Percentiles rank a stretch among this genome's conserved stretches.
Evolutionary conservation across 805 yeast genomes (phyloP).

Genomic region (Priceomyces melissophilus): DNA sequence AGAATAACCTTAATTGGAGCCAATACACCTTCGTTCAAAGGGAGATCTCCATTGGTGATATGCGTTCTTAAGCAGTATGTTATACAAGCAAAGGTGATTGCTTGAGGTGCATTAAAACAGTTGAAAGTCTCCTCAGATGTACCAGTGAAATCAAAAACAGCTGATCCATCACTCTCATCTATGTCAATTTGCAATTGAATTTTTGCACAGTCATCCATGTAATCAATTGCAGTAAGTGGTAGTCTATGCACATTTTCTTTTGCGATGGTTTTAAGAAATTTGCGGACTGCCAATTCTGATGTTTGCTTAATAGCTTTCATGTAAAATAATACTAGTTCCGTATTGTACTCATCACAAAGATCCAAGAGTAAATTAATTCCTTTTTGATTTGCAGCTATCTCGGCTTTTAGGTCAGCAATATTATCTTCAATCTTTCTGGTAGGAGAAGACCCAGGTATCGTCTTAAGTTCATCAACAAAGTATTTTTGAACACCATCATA

Average conservation of each 20-base stretch:
- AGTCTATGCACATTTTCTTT: too few species aligned
- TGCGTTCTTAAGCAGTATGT: slow-evolving; percentile 16
- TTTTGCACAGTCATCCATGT: slow-evolving; percentile 77
- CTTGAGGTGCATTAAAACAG: slow-evolving; percentile 16
- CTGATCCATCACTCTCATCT: slow-evolving; percentile 48
- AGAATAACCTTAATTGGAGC: slow-evolving; percentile 13
- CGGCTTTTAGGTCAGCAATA: slow-evolving; percentile 54
- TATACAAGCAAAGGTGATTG: slow-evolving; percentile 15
- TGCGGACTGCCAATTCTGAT: slow-evolving; percentile 33
- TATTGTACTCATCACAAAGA: slow-evolving; percentile 61
- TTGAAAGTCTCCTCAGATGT: slow-evolving; percentile 49
- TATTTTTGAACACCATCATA: slow-evolving; percentile 64
- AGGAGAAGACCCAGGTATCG: slow-evolving; percentile 83
- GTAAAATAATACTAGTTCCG: slow-evolving; percentile 33
- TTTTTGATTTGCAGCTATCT: slow-evolving; percentile 80
- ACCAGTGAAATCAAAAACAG: slow-evolving; percentile 82
- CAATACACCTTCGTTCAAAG: slow-evolving; percentile 18
- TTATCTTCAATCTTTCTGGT: slow-evolving; percentile 82
- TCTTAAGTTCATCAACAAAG: slow-evolving; percentile 69
- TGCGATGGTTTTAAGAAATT: slow-evolving; percentile 27
- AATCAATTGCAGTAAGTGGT: slow-evolving; percentile 53
- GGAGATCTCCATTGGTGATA: slow-evolving; percentile 16
- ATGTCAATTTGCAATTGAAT: slow-evolving; percentile 56
- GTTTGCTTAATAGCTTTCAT: slow-evolving; percentile 36
- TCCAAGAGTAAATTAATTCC: slow-evolving; percentile 67